Percentiles rank a stretch among this genome's conserved stretches.
Evolutionary conservation across 2,329 filamentous ascomycete genomes (phyloP).

Genomic region (Daldinia sp.): DNA sequence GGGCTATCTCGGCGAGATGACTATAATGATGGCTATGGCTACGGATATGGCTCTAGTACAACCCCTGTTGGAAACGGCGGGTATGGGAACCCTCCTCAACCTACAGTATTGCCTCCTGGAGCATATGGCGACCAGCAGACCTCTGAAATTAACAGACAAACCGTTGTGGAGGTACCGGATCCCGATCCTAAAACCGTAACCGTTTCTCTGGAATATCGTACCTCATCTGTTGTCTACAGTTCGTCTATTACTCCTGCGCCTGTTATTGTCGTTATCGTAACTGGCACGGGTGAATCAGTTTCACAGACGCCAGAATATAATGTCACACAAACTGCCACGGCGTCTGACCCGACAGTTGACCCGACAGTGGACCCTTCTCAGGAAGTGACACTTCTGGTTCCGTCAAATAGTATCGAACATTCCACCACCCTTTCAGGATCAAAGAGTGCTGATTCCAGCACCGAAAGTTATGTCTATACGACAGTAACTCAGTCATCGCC

Average conservation of each 20-base stretch:
- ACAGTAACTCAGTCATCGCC: conserved; percentile 17
- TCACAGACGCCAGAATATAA: conserved; percentile 22
- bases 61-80: conserved; percentile 26
- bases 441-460: conserved; percentile 2
- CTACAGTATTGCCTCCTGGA: conserved; percentile 31
- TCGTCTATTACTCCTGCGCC: conserved; percentile 6
- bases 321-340: conserved; percentile 27
- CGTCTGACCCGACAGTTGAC: conserved; percentile 13
- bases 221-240: conserved; percentile 15
- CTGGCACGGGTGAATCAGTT: conserved; percentile 16
- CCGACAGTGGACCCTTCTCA: conserved; percentile 5
- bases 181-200: conserved; percentile 31
- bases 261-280: conserved; percentile 16
- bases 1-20: conserved; percentile 28
- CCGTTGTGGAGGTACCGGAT: conserved; percentile 12
- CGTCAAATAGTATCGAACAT: conserved; percentile 5
- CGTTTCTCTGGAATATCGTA: conserved; percentile 21
- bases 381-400: conserved; percentile 4
- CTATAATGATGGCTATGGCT: conserved; percentile 37
- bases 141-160: conserved; percentile 17
- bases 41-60: conserved; percentile 21
- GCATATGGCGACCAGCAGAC: conserved; percentile 33
- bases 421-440: conserved; percentile 1
- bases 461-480: conserved; percentile 29
- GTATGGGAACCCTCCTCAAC: conserved; percentile 30